Evolutionary conservation across 2,329 filamentous ascomycete species (phyloP), one percentile per base, ranked within the genome.

Genomic region (Penicillium sp.): DNA sequence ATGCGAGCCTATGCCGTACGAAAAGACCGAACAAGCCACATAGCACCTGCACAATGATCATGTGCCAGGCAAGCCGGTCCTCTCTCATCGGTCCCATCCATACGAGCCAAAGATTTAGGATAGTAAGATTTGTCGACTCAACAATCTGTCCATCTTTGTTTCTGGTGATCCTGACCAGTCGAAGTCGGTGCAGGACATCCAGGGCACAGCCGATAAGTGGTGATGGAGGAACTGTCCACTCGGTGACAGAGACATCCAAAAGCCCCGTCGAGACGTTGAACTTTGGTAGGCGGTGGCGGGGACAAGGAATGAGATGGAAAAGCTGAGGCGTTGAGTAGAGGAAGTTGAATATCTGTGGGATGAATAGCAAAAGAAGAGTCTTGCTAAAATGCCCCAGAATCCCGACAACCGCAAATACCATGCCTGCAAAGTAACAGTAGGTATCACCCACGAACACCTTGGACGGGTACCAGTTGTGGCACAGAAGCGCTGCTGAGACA

Each of bases 351-450:
- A 93, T 84, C 68, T 98, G 92, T 10, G 92, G 92, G 26, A 95
- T 74, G 51, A 98, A 83, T 6, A 98, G 74, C 34, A 98, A 76
- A 39, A 95, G 76, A 30, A 98, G 75, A 1, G 92, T 98, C 69
- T 98, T 98, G 71, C 85, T 93, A 70, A 98, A 98, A 69, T 98
- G 92, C 15, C 92, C 92, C 35, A 95, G 75, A 57, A 98, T 96
- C 47, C 87, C 88, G 49, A 96, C 92, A 30, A 95, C 89, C 37
- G 90, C 92, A 61, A 98, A 98, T 26, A 96, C 85, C 88, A 98
- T 98, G 51, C 92, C 92, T 0, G 92, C 92, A 65, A 98, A 95
- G 69, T 98, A 98, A 75, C 92, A 98, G 74, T 96, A 98, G 3
- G 92, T 98, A 66, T 98, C 92, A 39, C 92, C 92, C 7, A 96